These are phyloP conservation scores for Aspergillus sclerotioniger DNA, from an alignment of 495 filamentous ascomycete species.

Conservation along the genomic window DNA sequence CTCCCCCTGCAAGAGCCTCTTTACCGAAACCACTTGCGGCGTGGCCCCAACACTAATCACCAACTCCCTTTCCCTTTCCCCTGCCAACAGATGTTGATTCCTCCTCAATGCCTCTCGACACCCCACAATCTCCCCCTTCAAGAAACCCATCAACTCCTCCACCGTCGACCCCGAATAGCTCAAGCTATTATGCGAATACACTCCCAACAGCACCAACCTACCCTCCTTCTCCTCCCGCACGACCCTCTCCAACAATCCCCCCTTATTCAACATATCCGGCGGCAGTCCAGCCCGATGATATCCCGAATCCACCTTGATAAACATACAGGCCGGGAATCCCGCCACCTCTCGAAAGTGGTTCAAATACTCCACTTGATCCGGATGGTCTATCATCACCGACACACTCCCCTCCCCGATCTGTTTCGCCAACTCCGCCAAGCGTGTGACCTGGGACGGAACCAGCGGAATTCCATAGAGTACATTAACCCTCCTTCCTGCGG, in stretches of 20 bases:
- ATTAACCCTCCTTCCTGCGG: slow-evolving; percentile 51
- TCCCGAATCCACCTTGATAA: slow-evolving; percentile 78
- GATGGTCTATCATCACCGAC: slow-evolving; percentile 72
- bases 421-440: slow-evolving; percentile 53
- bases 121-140: slow-evolving; percentile 60
- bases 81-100: slow-evolving; percentile 28
- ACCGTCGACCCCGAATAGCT: slow-evolving; percentile 58
- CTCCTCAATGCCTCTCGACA: slow-evolving; percentile 48
- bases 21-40: slow-evolving; percentile 65
- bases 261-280: slow-evolving; percentile 49
- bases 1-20: slow-evolving; percentile 35
- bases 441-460: slow-evolving; percentile 56
- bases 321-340: slow-evolving; percentile 51
- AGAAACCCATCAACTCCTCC: slow-evolving; percentile 53
- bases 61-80: slow-evolving; percentile 34
- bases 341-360: slow-evolving; percentile 34
- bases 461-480: slow-evolving; percentile 78
- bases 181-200: slow-evolving; percentile 80
- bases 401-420: slow-evolving; percentile 53
- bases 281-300: slow-evolving; percentile 71
- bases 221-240: slow-evolving; percentile 37
- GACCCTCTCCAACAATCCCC: slow-evolving; percentile 49
- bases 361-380: slow-evolving; percentile 54
- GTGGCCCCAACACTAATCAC: slow-evolving; percentile 78
- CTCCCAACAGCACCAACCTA: slow-evolving; percentile 52